Evolutionary conservation across 139 green algal species (phyloP).

Genomic region (Choricystis sp.): DNA sequence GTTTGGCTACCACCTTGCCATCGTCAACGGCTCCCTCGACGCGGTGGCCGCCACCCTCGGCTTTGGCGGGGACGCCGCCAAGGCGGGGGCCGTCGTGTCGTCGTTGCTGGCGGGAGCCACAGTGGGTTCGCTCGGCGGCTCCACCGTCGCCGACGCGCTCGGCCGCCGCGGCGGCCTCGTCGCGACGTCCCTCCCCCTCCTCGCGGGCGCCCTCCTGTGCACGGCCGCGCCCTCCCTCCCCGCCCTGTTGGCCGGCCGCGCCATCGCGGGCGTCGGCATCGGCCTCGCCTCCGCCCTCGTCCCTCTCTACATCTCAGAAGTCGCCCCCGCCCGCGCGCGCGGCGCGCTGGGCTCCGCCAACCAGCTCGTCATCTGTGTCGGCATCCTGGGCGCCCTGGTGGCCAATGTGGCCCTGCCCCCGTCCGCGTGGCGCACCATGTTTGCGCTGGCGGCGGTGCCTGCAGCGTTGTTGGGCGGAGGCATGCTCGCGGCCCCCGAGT

Average conservation of each 20-base stretch:
- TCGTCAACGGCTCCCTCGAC: conserved; percentile 80
- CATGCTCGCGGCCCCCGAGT: conserved; percentile 66
- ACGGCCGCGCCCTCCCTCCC: conserved; percentile 32
- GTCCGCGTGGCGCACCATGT: conserved; percentile 69
- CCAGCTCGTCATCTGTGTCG: conserved; percentile 89
- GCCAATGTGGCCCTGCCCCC: conserved; percentile 62
- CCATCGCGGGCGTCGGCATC: conserved; percentile 74
- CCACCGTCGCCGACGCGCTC: conserved; percentile 48
- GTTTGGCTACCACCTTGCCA: conserved; percentile 73
- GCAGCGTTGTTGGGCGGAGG: conserved; percentile 51
- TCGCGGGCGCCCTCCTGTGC: conserved; percentile 51
- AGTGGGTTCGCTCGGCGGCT: conserved; percentile 44
- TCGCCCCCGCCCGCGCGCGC: conserved; percentile 58
- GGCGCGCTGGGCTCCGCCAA: conserved; percentile 81
- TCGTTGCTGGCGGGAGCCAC: conserved; percentile 60
- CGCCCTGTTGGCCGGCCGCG: conserved; percentile 55
- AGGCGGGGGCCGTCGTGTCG: conserved; percentile 67
- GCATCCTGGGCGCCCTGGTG: conserved; percentile 82
- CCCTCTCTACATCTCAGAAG: conserved; percentile 87
- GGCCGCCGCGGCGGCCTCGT: conserved; percentile 56
- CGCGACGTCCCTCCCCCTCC: conserved; percentile 37
- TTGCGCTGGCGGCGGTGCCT: conserved; percentile 51
- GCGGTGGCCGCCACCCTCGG: conserved; percentile 58
- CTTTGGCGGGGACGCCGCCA: conserved; percentile 44
- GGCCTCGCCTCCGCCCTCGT: conserved; percentile 78